Conservation (phyloP, 805 yeast genomes). For the Cyberlindnera sargentensis region DNA sequence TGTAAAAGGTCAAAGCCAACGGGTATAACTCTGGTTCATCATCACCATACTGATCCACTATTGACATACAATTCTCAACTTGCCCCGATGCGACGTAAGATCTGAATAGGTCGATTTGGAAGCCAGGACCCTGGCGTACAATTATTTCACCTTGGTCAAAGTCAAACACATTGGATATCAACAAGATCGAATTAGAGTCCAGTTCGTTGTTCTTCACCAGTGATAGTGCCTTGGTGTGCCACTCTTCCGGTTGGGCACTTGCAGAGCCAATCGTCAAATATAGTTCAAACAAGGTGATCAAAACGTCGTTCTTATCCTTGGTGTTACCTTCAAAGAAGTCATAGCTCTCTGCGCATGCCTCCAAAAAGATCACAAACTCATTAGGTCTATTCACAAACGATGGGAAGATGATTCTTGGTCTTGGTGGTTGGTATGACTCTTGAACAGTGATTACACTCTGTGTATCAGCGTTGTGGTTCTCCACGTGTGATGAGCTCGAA, state of each 20-base stretch:
- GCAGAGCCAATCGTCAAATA: constrained; percentile 55
- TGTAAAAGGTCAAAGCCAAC: constrained; percentile 55
- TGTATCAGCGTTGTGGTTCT: constrained; percentile 4
- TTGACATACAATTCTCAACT: constrained; percentile 45
- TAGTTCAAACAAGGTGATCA: constrained; percentile 76
- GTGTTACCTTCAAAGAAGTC: constrained; percentile 63
- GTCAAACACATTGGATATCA: constrained; percentile 37
- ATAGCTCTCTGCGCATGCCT: constrained; percentile 80
- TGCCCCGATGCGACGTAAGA: constrained; percentile 54
- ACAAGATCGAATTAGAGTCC: constrained; percentile 45
- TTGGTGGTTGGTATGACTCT: constrained; percentile 82
- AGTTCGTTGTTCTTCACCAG: constrained; percentile 45
- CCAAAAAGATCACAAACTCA: constrained; percentile 86
- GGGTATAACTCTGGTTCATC: constrained; percentile 59
- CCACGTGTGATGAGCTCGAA: constrained; percentile 12
- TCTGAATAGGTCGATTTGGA: constrained; percentile 53
- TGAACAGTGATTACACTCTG: constrained; percentile 4
- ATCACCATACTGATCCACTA: constrained; percentile 54
- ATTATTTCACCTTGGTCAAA: constrained; percentile 41
- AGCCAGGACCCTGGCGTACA: constrained; percentile 26
- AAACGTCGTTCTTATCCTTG: constrained; percentile 64
- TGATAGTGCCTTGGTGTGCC: constrained; percentile 60
- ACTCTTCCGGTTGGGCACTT: constrained; percentile 33
- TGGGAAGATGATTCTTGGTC: constrained; percentile 79
- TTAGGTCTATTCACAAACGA: constrained; percentile 80